Evolutionary conservation across 1,139 yeast genomes (phyloP), one percentile per base, ranked within the genome.

Genomic region (Geotrichum candidum): DNA sequence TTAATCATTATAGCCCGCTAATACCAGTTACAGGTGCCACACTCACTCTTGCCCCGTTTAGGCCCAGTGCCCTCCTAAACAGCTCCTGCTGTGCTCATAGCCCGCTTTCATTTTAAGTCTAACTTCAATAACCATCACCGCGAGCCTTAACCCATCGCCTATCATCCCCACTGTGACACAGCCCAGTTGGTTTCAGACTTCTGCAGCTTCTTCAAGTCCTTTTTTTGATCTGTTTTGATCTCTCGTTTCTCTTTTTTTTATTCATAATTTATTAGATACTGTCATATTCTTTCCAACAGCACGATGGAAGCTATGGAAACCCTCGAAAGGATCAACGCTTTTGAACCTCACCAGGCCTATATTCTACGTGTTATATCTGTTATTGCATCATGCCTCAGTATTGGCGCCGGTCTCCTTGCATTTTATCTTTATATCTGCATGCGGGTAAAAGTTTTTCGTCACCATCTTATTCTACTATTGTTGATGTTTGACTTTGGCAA

Each of bases 401-500:
- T 74, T 29, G 68, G 69, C 22, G 67, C 69, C 55, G 76, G 76
- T 1, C 67, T 74, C 35, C 64, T 64, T 3, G 74, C 74, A 9
- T 67, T 74, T 61, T 74, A 72, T 59, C 66, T 74, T 57, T 73
- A 70, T 63, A 60, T 66, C 31, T 68, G 70, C 61, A 72, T 74
- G 75, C 64, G 68, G 54, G 56, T 64, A 27, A 67, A 68, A 57
- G 72, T 69, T 23, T 74, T 74, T 59, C 68, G 77, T 5, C 76
- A 74, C 61, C 74, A 72, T 67, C 79, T 91, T 64, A 85, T 91
- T 68, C 76, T 85, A 60, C 82, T 88, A 63, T 77, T 91, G 60
- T 77, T 90, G 29, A 74, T 82, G 33, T 89, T 84, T 70, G 97
- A 91, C 74, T 82, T 88, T 64, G 74, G 89, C 58, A 90, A 91